A percentile compares a stretch with the other conserved stretches of the same genome.
phyloP scores from a whole-genome alignment of 352 stramenopile species.

The Phytophthora foliorum region DNA sequence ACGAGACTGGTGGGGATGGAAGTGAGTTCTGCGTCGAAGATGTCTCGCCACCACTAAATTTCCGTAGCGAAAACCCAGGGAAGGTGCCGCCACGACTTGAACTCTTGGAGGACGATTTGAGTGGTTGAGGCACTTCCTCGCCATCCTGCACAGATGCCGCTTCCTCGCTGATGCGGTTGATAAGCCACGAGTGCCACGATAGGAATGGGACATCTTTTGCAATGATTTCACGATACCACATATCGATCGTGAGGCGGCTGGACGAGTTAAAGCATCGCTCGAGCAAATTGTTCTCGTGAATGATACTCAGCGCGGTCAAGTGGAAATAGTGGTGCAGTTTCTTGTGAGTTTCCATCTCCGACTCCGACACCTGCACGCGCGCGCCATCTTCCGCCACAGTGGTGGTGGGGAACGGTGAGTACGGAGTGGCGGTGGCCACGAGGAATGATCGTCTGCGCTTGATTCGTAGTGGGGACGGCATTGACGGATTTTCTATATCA shows the following conservation, averaged over 20 bases:
- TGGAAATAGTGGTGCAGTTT: constrained; percentile 92
- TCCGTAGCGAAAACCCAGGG: constrained; percentile 36
- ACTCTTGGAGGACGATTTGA: constrained; percentile 17
- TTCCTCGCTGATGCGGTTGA: constrained; percentile 79
- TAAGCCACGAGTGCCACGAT: constrained; percentile 87
- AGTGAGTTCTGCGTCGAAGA: constrained; percentile 23
- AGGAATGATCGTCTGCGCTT: constrained; percentile 37
- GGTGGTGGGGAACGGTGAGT: constrained; percentile 47
- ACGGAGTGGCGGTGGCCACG: constrained; percentile 33
- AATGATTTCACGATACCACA: constrained; percentile 87
- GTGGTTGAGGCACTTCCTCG: constrained; percentile 20
- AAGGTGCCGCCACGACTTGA: constrained; percentile 26
- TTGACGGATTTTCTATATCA: constrained; percentile 5
- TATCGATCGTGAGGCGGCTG: constrained; percentile 84
- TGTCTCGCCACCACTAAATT: constrained; percentile 21
- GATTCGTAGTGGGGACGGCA: constrained; percentile 30
- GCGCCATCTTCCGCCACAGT: constrained; percentile 43
- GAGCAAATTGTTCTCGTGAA: constrained; percentile 87
- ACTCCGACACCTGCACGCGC: constrained; percentile 53
- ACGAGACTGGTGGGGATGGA: constrained; percentile 32
- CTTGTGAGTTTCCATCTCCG: constrained; percentile 79
- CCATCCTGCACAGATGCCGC: constrained; percentile 59
- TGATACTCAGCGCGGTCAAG: constrained; percentile 86
- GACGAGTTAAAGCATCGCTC: constrained; percentile 85
- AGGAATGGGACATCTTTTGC: constrained; percentile 79